A percentile compares a stretch with the other conserved stretches of the same genome.
These are phyloP conservation scores for Spiraea crenata DNA, from an alignment of 331 rosid species.

Conservation along the genomic window DNA sequence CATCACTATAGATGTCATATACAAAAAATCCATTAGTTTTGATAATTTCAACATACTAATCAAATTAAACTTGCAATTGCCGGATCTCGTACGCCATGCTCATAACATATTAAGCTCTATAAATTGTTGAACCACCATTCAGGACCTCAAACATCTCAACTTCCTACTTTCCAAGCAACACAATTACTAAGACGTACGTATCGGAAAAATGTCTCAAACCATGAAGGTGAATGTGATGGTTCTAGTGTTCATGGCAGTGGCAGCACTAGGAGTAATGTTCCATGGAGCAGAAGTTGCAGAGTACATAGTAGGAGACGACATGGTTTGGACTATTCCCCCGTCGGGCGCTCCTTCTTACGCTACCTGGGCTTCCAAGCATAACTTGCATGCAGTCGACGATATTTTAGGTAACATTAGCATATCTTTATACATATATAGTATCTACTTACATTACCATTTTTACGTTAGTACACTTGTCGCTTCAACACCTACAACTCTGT, in stretches of 20 bases:
- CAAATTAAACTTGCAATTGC: not conserved
- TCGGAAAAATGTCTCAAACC: not conserved
- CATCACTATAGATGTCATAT: not conserved
- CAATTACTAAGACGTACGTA: not conserved
- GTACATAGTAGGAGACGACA: slow-evolving; percentile 3
- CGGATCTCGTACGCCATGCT: not conserved
- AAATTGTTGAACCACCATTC: not conserved
- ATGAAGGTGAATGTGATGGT: not conserved
- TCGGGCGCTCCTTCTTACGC: not conserved
- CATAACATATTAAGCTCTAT: not conserved
- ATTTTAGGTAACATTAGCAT: not conserved
- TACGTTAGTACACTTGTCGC: too few relatives aligned
- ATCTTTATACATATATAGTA: not conserved
- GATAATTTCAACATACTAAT: not conserved
- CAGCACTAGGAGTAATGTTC: not conserved
- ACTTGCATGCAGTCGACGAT: not conserved
- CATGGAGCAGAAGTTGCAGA: not conserved
- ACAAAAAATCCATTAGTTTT: not conserved
- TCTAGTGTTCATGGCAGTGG: not conserved
- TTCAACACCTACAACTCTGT: too few relatives aligned
- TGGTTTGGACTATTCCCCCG: slow-evolving; percentile 1
- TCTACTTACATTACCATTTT: not conserved
- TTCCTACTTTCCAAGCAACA: not conserved
- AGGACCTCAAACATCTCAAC: not conserved
- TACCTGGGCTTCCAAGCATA: slow-evolving; percentile 1